phyloP scores from a whole-genome alignment of 2,329 filamentous ascomycete species.

The Fusarium napiforme region DNA sequence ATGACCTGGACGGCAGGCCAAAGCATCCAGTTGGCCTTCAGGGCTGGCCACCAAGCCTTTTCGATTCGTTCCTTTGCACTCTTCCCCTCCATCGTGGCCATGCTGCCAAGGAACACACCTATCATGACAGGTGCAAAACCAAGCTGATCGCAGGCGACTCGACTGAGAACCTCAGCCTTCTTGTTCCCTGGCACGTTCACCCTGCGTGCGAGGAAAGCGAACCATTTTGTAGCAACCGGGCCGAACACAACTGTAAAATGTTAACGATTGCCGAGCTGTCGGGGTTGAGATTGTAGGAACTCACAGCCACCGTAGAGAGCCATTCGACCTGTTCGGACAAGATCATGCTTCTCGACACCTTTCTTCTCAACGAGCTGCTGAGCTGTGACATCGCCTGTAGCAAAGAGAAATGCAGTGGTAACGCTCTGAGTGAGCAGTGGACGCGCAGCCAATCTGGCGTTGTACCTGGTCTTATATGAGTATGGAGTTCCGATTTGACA shows the following conservation, averaged over 20 bases:
- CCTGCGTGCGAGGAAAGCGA: constrained; percentile 77
- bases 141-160: constrained; percentile 83
- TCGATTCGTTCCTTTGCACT: constrained; percentile 73
- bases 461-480: constrained; percentile 73
- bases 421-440: constrained; percentile 91
- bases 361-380: constrained; percentile 90
- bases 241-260: constrained; percentile 76
- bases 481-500: background rate
- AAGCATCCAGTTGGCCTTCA: constrained; percentile 86
- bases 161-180: constrained; percentile 77
- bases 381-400: constrained; percentile 87
- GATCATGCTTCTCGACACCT: constrained; percentile 80
- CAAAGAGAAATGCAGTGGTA: constrained; percentile 92
- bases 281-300: constrained; percentile 44
- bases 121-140: constrained; percentile 88
- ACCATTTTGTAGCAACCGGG: constrained; percentile 89
- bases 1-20: constrained; percentile 88
- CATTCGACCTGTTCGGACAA: constrained; percentile 80
- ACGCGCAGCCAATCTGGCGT: constrained; percentile 79
- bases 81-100: constrained; percentile 82
- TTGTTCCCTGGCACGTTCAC: constrained; percentile 69
- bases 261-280: constrained; percentile 10
- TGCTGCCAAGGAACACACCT: constrained; percentile 81
- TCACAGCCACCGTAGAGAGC: constrained; percentile 80
- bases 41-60: constrained; percentile 75